Percentiles rank a stretch among this genome's conserved stretches.
phyloP scores from a whole-genome alignment of 192 early-diverging fungal species.

The Phlyctochytrium arcticum region DNA sequence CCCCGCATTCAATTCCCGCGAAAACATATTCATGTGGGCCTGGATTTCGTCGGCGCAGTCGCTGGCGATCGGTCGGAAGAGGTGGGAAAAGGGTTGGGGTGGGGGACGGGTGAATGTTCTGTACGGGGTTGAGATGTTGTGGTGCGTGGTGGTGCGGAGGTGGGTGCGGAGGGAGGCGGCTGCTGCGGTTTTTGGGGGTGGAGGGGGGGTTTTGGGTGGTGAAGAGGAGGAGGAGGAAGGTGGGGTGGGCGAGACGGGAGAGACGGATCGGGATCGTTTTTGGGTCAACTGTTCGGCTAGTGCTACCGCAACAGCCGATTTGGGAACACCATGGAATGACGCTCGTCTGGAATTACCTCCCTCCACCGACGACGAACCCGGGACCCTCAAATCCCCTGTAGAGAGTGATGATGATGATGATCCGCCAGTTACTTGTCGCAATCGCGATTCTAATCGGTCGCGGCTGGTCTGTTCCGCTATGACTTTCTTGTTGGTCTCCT shows the following conservation, averaged over 20 bases:
- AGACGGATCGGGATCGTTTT: no score
- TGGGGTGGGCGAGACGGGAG: neutral
- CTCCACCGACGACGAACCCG: neutral
- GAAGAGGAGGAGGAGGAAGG: neutral
- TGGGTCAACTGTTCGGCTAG: neutral
- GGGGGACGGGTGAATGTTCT: conserved; percentile 25
- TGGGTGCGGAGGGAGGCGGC: neutral
- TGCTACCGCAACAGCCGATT: neutral
- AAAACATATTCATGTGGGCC: conserved; percentile 42
- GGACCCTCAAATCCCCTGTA: neutral
- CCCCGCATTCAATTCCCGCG: conserved; percentile 17
- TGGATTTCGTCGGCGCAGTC: conserved; percentile 32
- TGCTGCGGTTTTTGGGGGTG: neutral
- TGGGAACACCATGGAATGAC: no score
- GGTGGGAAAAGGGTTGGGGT: conserved; percentile 8
- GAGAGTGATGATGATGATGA: no score
- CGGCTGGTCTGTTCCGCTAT: neutral
- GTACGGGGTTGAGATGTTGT: neutral
- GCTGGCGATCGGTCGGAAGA: conserved; percentile 18
- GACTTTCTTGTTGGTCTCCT: neutral
- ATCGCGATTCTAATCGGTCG: conserved; percentile 11
- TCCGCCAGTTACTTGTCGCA: neutral
- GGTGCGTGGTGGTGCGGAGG: neutral
- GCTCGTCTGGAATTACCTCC: neutral
- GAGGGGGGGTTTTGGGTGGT: neutral